Percentiles rank a stretch among this genome's conserved stretches.
Conservation (phyloP, 75 land plant genomes). For the Cunninghamia lanceolata region DNA sequence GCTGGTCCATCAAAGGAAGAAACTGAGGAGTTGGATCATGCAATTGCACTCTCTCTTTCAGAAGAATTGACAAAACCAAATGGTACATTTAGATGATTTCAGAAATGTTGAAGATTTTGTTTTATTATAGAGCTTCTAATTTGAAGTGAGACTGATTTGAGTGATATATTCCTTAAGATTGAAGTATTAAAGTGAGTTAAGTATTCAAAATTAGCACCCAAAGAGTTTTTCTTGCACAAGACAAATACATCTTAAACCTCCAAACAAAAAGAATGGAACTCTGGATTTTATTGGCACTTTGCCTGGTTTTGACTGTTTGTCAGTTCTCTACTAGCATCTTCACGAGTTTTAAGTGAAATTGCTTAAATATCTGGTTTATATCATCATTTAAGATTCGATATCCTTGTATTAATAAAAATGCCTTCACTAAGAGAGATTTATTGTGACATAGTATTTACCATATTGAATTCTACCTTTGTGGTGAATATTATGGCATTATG, state of each 20-base stretch:
- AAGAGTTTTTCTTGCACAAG: not conserved
- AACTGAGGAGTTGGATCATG: conserved; percentile 77
- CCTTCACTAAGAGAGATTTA: not conserved
- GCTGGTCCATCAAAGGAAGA: conserved; percentile 42
- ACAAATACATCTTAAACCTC: not conserved
- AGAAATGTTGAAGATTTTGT: not conserved
- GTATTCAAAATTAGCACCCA: not conserved
- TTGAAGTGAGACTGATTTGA: not conserved
- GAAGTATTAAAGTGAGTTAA: not conserved
- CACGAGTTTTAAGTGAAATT: not conserved
- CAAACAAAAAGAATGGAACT: not conserved
- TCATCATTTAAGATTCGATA: not conserved
- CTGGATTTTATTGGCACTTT: not conserved
- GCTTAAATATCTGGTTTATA: not conserved
- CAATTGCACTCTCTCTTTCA: conserved; percentile 69
- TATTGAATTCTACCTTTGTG: not conserved
- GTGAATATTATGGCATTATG: not conserved
- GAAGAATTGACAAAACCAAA: conserved; percentile 56
- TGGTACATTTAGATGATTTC: conserved; percentile 21
- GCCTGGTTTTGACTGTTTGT: not conserved
- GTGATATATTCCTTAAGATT: not conserved
- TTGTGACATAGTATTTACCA: not conserved
- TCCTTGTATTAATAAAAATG: not conserved
- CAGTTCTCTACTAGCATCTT: not conserved
- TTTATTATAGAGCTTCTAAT: not conserved